Evolutionary conservation across 75 land plant genomes (phyloP), one percentile per base, ranked within the genome.

Genomic region (Cryptomeria japonica): DNA sequence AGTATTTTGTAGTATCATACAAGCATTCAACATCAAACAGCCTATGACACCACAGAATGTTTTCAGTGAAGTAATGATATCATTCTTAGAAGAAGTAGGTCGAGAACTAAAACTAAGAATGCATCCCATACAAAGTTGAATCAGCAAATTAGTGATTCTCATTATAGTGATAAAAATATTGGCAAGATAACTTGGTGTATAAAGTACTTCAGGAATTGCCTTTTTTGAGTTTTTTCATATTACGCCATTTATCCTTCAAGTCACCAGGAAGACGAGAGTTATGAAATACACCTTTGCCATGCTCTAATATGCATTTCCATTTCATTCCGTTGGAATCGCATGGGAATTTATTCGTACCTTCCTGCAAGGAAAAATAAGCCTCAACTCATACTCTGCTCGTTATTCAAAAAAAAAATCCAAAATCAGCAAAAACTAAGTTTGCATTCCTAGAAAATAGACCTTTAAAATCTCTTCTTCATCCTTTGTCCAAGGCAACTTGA

Each of bases 211-310:
- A 80, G 83, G 49, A 80, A 80, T 3, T 80, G 47, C 83, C 39
- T 44, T 80, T n/a, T n/a, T n/a, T n/a, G n/a, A n/a, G n/a, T n/a
- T n/a, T 80, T 39, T 80, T 80, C 49, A 80, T 80, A 87, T 92
- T 92, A 3, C 93, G 86, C 93, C 93, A 92, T 77, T 92, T 92
- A 75, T 92, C 93, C 89, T 92, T 92, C 51, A 92, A 92, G 87
- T 90, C 91, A 28, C 44, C 46, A 41, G 72, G 86, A 5, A 89
- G 83, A 73, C 91, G 89, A 28, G 77, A 88, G 42, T 91, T 89
- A 47, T 92, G 55, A 84, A 92, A 90, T 80, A 84, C 87, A 4
- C 91, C 92, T 42, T 82, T 61, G 32, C 93, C 93, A 88, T 88
- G 91, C 77, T 92, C 89, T 84, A 88, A 84, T 49, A 92, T 92